Base-by-base conservation (phyloP, 805 yeast species). In the Myxozyma kluyveri region DNA sequence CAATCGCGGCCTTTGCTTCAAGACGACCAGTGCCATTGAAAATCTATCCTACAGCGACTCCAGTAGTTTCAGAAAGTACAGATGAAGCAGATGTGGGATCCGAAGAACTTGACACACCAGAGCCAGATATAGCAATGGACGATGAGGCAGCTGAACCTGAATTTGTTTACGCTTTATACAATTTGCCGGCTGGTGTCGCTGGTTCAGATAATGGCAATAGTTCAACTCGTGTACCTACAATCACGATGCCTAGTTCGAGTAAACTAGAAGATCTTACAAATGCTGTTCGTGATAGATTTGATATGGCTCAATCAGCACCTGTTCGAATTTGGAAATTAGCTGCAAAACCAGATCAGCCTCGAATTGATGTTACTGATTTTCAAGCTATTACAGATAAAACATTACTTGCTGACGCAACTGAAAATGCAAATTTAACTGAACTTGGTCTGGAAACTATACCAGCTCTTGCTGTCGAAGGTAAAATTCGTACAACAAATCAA, bases 261-360 rank as follows among this genome's bases (percentile, higher is more conserved):
- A 26, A 26, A n/a, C n/a, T 41, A 2, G 12, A 47, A 3, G 54
- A 53, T 4, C 50, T 55, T 9, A 38, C n/a, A 6, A 19, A 27
- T 7, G 47, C 54, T 6, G 49, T 46, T 21, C 37, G 38, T 24
- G 57, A 55, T 7, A 29, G 42, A 4, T 37, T 53, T 18, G 58
- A 55, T 19, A 55, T 55, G 19, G 42, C 38, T 3, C 26, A 44
- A 7, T 37, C 31, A 6, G 33, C 31, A 12, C 31, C 10, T 17
- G 22, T 53, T 17, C 42, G 59, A 3, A 22, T 55, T 9, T 55
- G 59, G 59, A 52, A 44, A 23, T 32, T 55, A 7, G 40, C 32
- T n/a, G 4, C 35, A 7, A 36, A 45, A 4, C 50, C 47, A 9
- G 14, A 21, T 5, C 18, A 19, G 43, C 2, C 19, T n/a, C 41